Evolutionary conservation across 805 yeast genomes (phyloP), one percentile per base, ranked within the genome.

Genomic region (Diddensiella santjacobensis): DNA sequence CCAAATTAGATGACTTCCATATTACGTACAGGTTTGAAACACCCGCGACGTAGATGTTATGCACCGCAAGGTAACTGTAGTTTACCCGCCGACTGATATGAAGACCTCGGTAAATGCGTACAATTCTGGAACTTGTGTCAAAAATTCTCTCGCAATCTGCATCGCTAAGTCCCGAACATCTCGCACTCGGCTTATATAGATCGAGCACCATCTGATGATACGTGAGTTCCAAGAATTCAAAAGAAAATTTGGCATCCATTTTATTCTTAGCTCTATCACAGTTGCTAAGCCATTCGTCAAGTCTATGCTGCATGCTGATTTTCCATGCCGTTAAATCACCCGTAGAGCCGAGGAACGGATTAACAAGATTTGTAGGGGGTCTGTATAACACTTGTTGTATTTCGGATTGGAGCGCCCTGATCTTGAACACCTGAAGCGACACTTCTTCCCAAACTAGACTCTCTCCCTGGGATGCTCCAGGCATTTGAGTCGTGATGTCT

Each of bases 41-140:
- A 0, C 95, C 95, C 0, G 96, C 90, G 84, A 86, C 83, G 62
- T 87, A 87, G 46, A 87, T 69, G 61, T 87, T 88, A 63, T 88
- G 95, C 2, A 87, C 91, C 0, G 95, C 93, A 1, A 89, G 90
- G 96, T 96, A 89, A 0, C 96, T 87, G 65, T 86, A 89, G 64
- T 87, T 87, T 51, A 88, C 74, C 41, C 78, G 71, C 57, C 77
- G 77, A 23, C 72, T 72, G n/a, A 70, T 64, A 55, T 75, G 77
- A 30, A 89, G 67, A 43, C 75, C 77, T 42, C 75, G 69, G 61
- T 86, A 89, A 24, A 81, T 75, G 26, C 71, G 68, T 45, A 88
- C 82, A 29, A 87, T 75, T 39, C 82, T 83, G 55, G 75, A 76
- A 1, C 93, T 78, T 0, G 90, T 78, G 20, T 77, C 80, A 8